phyloP scores from a whole-genome alignment of 805 yeast species.

The Metschnikowia amazonensis region DNA sequence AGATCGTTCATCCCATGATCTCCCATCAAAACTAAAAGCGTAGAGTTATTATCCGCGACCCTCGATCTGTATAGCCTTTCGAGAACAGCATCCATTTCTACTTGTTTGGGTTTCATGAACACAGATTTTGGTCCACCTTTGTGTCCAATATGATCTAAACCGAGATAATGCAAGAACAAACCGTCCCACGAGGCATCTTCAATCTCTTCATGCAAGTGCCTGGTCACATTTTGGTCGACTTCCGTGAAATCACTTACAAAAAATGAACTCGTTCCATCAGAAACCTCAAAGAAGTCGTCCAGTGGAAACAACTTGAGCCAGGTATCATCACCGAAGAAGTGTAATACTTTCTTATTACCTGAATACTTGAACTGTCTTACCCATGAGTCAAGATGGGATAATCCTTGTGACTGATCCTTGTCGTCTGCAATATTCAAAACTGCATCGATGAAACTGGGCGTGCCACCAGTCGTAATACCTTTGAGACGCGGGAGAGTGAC shows the following conservation, averaged over 20 bases:
- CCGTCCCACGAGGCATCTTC: slow-evolving; percentile 65
- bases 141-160: slow-evolving; percentile 96
- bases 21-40: slow-evolving; percentile 75
- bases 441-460: slow-evolving; percentile 93
- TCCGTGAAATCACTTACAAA: slow-evolving; percentile 93
- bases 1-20: slow-evolving; percentile 97
- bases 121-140: slow-evolving; percentile 86
- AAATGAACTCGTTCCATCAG: slow-evolving; percentile 89
- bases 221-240: slow-evolving; percentile 88
- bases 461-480: slow-evolving; percentile 90
- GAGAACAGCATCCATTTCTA: slow-evolving; percentile 78
- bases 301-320: slow-evolving; percentile 89
- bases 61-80: slow-evolving; percentile 40
- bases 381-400: slow-evolving; percentile 85
- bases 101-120: slow-evolving; percentile 77
- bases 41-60: slow-evolving; percentile 27
- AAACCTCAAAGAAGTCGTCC: slow-evolving; percentile 47
- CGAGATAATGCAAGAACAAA: slow-evolving; percentile 83
- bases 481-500: slow-evolving; percentile 92
- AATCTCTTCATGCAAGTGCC: slow-evolving; percentile 70
- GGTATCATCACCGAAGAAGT: slow-evolving; percentile 96
- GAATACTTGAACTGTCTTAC: slow-evolving; percentile 53
- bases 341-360: slow-evolving; percentile 43
- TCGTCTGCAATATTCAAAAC: slow-evolving; percentile 90
- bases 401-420: slow-evolving; percentile 63